Evolutionary conservation across 352 stramenopile genomes (phyloP).

Genomic region (Pythium coloratum): DNA sequence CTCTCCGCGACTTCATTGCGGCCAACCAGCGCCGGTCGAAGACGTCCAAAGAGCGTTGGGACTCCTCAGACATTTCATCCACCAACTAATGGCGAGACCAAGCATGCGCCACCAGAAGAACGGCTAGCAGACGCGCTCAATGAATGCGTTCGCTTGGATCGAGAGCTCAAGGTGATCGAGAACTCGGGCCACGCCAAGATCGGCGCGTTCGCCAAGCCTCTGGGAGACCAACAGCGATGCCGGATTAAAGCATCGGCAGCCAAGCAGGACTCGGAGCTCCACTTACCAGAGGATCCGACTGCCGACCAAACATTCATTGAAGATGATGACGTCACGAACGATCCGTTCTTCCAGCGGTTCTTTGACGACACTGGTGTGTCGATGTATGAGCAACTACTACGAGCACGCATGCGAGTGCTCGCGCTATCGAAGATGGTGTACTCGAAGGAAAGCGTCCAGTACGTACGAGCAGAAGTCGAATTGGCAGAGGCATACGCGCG

Average conservation of each 20-base stretch:
- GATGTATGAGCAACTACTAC: conserved; percentile 62
- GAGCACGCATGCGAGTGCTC: conserved; percentile 51
- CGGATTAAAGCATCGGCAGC: neutral
- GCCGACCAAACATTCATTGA: conserved; percentile 30
- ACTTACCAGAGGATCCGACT: conserved; percentile 17
- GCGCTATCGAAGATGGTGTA: conserved; percentile 54
- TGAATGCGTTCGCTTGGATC: conserved; percentile 38
- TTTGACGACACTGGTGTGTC: conserved; percentile 56
- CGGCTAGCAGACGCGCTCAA: conserved; percentile 25
- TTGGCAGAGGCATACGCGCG: conserved; percentile 55
- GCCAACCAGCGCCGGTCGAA: neutral
- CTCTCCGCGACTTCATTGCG: neutral
- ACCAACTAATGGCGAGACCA: neutral
- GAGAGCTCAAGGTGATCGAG: conserved; percentile 64
- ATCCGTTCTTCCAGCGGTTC: conserved; percentile 63
- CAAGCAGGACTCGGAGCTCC: conserved; percentile 24
- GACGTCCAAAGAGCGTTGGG: neutral
- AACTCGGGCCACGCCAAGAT: conserved; percentile 55
- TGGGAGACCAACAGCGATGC: conserved; percentile 30
- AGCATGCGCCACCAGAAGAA: conserved; percentile 27
- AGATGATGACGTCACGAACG: conserved; percentile 33
- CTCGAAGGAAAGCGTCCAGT: conserved; percentile 37
- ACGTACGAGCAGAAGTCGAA: conserved; percentile 49
- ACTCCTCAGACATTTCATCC: neutral
- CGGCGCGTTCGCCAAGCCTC: conserved; percentile 58